Evolutionary conservation across 768 basidiomycete species (phyloP), one percentile per base, ranked within the genome.

Genomic region (Podaxis carcinomalis): DNA sequence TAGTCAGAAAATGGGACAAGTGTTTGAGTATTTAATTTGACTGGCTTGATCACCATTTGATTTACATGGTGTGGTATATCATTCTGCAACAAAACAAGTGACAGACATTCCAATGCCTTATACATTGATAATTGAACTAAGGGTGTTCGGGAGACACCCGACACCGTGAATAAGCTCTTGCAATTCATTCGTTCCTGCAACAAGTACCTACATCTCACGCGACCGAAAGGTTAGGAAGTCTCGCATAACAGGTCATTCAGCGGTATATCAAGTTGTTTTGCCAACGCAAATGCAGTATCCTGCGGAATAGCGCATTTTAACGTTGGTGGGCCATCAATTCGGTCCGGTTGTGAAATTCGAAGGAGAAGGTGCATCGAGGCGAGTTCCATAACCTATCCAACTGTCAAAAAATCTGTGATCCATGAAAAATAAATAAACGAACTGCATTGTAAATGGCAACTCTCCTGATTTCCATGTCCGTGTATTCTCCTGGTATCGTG

Each of bases 251-350:
- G 65, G 64, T 92, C 89, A 61, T 83, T 78, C 49, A 92, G 61
- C 0, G 80, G 73, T 11, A 93, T 77, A 1, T 81, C 78, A 16
- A 92, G 65, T 37, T 89, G 80, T 51, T 81, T 81, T 14, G 89
- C 86, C 6, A 92, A 71, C 3, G 68, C 69, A 59, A 84, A 67
- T 1, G 83, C 81, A 4, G 79, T 73, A 1, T 86, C 82, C 56
- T 87, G 83, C 14, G 83, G 80, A n/a, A 92, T 78, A 0, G 84
- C 87, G 67, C 85, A 89, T 66, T 90, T 92, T 70, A 89, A 89
- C 74, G 78, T 82, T 1, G 89, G 84, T 0, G 87, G 83, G 0
- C 85, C 87, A 53, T 92, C 89, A 27, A 90, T 70, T 63, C 79
- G 82, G 46, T 92, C 90, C 4, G 72, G 46, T 2, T 80, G 75